phyloP scores from a whole-genome alignment of 2,329 filamentous ascomycete species.

The Beauveria asiatica region DNA sequence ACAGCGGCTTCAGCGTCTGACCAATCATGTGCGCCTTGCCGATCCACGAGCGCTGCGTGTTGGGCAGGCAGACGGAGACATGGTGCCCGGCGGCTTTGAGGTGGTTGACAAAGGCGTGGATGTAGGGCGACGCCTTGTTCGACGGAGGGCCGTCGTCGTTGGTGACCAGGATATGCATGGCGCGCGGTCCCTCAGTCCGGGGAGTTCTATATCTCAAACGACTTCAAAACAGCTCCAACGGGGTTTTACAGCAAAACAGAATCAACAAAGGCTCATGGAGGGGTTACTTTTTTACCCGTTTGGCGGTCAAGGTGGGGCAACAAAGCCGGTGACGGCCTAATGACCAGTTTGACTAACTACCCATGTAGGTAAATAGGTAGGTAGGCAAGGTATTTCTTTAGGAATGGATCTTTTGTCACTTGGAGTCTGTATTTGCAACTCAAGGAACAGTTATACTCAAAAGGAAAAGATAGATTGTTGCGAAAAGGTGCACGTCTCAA shows the following conservation, averaged over 20 bases:
- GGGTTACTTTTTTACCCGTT: conserved; percentile 4
- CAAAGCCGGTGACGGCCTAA: not conserved
- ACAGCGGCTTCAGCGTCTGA: conserved; percentile 72
- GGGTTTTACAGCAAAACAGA: not conserved
- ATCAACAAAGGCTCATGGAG: conserved; percentile 2
- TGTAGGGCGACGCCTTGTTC: conserved; percentile 68
- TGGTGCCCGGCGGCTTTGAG: conserved; percentile 69
- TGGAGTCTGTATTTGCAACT: not conserved
- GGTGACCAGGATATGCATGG: conserved; percentile 57
- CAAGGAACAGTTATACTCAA: too few relatives aligned
- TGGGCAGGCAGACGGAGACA: conserved; percentile 87
- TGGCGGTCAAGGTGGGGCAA: conserved; percentile 7
- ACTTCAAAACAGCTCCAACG: too few relatives aligned
- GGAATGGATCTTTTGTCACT: not conserved
- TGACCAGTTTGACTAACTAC: not conserved
- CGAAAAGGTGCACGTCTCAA: not conserved
- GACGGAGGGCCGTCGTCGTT: conserved; percentile 81
- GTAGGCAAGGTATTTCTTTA: too few relatives aligned
- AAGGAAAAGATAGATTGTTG: not conserved
- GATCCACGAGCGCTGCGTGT: conserved; percentile 94
- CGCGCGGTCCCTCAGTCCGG: conserved; percentile 11
- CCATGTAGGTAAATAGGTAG: too few relatives aligned
- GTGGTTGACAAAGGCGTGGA: conserved; percentile 63
- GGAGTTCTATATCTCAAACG: not conserved
- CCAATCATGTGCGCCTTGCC: conserved; percentile 96